Evolutionary conservation across 768 basidiomycete genomes (phyloP), one percentile per base, ranked within the genome.

Genomic region (Amanita rimosa): DNA sequence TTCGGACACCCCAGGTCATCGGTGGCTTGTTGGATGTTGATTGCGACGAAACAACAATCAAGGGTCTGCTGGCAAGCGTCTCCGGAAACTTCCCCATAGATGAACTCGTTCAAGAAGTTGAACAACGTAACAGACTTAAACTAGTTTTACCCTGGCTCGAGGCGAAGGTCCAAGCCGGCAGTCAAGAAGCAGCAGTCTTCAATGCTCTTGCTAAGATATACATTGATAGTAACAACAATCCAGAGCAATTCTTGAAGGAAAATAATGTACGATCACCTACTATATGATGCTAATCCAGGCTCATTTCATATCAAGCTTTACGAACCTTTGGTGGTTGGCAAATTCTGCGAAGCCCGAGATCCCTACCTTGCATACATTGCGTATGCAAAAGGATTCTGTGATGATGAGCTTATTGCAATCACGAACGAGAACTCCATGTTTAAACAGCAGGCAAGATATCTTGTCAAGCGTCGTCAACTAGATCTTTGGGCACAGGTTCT

Each of bases 381-480:
- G 0, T 99, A 98, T 61, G 96, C 96, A 33, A 98, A 98, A 64
- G 96, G 96, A 50, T 86, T 97, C 66, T 99, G 96, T 62, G 96
- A 99, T 55, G 92, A 98, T 4, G 96, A 99, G 66, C 78, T 99
- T 52, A 94, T 99, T 60, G 65, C 80, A 17, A 95, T 99, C 64
- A 98, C 96, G 42, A 98, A 98, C 62, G 94, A 95, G 55, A 99
- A 99, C 71, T 84, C 93, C 10, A 99, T 99, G 96, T 99, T 94
- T 78, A 99, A 98, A 68, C 95, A 99, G 60, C 96, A 98, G 66
- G 90, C 96, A 46, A 85, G 96, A 24, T 99, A 99, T 67, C 80
- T 99, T 50, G 89, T 97, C 61, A 96, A 94, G 67, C 84, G 96
- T 57, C 89, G 96, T 53, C 83, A 90, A 53, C 81, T 87, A 13